These are phyloP conservation scores for Dryadomyces quercus-mongolicae DNA, from an alignment of 2,329 filamentous ascomycete genomes.

Conservation along the genomic window DNA sequence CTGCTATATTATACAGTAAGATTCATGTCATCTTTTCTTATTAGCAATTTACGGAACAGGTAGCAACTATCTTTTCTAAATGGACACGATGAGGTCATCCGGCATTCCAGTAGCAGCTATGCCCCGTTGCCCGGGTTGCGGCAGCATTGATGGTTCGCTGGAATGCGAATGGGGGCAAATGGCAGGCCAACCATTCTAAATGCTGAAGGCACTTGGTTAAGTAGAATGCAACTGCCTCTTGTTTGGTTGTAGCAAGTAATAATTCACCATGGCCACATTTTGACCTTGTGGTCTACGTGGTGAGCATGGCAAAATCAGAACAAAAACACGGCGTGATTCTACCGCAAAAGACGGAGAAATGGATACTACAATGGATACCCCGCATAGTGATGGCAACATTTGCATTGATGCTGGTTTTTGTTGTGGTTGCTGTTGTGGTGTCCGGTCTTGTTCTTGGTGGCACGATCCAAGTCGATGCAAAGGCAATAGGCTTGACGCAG, in stretches of 20 bases:
- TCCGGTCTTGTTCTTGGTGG: constrained; percentile 14
- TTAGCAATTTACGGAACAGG: too few species aligned
- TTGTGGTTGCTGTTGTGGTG: constrained; percentile 11
- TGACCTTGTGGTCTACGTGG: background rate
- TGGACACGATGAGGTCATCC: background rate
- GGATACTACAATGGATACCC: constrained; percentile 6
- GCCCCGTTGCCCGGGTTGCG: background rate
- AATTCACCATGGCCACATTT: too few species aligned
- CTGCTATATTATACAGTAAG: too few species aligned
- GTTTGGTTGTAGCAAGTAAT: too few species aligned
- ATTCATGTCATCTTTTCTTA: too few species aligned
- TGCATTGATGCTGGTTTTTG: constrained; percentile 8
- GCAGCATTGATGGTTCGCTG: background rate
- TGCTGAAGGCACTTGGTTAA: too few species aligned
- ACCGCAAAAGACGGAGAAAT: background rate
- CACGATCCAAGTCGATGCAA: constrained; percentile 8
- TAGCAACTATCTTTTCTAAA: too few species aligned
- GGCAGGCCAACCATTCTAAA: too few species aligned
- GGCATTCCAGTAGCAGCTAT: background rate
- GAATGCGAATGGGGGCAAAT: background rate
- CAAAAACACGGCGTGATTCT: background rate
- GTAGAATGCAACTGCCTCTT: too few species aligned
- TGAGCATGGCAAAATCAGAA: background rate
- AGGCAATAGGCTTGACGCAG: constrained; percentile 13
- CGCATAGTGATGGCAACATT: constrained; percentile 8